Base-by-base conservation (phyloP, 805 yeast species). In the Saccharomycopsis fodiens region DNA sequence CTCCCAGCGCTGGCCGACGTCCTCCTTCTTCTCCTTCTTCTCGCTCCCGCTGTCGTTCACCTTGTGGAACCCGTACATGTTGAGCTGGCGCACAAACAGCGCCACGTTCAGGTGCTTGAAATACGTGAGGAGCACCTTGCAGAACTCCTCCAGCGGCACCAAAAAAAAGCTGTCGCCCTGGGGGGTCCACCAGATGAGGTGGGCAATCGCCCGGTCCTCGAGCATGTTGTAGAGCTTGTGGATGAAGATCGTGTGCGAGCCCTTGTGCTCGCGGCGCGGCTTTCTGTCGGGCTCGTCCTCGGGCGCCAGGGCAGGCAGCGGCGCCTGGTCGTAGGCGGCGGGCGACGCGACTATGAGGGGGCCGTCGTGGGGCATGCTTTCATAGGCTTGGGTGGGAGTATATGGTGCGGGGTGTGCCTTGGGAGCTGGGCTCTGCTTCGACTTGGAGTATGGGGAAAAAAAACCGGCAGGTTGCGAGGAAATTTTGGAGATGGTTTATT, bases 191-290 rank as follows among this genome's bases (percentile, higher is more conserved):
- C 91, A 81, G 20, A 91, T 91, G 32, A 91, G 70, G 58, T 83
- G 93, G 46, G 74, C 66, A 29, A 91, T 66, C 23, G 74, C 63
- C 2, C 68, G 67, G 59, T 91, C 96, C 55, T 89, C 95, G 41
- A 91, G 72, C 94, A 91, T 91, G 52, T 82, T 79, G 68, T 85
- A 89, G 21, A 91, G 73, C 60, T 91, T 91, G 64, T 89, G 96
- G 49, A 89, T 85, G 65, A 91, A 91, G 3, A 79, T 77, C 1
- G 79, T 69, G 54, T 76, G 76, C 47, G 66, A 68, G 37, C 67
- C 67, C 41, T 53, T 51, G n/a, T n/a, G n/a, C n/a, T n/a, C n/a
- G n/a, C n/a, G n/a, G n/a, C n/a, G n/a, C n/a, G n/a, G n/a, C n/a
- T n/a, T n/a, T n/a, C n/a, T n/a, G 16, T 48, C 46, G 31, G 45